Evolutionary conservation across 768 basidiomycete genomes (phyloP).

Genomic region (Plicaturopsis crispa): DNA sequence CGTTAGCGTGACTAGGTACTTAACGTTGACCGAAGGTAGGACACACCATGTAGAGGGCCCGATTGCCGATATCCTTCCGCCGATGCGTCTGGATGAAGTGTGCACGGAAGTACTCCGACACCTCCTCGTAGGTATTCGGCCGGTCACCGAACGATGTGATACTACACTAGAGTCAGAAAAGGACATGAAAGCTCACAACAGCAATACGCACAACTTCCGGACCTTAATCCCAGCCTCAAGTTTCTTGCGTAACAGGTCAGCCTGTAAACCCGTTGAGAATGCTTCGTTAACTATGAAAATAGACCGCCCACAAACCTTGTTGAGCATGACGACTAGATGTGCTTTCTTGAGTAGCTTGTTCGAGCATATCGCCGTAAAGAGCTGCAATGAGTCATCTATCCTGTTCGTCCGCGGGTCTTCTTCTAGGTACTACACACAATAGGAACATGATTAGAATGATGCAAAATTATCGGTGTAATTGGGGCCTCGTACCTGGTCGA

Average conservation of each 20-base stretch:
- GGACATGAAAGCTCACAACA: conserved; percentile 1
- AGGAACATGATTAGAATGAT: conserved; percentile 1
- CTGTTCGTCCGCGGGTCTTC: conserved; percentile 76
- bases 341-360: conserved; percentile 69
- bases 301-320: conserved; percentile 45
- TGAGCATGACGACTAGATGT: conserved; percentile 69
- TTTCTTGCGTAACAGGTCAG: conserved; percentile 67
- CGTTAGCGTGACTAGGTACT: conserved; percentile 2
- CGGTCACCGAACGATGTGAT: conserved; percentile 75
- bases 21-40: neutral
- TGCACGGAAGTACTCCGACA: conserved; percentile 75
- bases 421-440: conserved; percentile 57
- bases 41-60: conserved; percentile 61
- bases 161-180: conserved; percentile 24
- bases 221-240: conserved; percentile 60
- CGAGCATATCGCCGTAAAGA: conserved; percentile 69
- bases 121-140: conserved; percentile 62
- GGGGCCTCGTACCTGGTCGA: conserved; percentile 57
- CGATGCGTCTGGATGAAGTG: conserved; percentile 75
- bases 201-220: conserved; percentile 61
- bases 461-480: conserved; percentile 1
- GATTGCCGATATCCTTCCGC: conserved; percentile 49
- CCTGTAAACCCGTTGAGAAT: conserved; percentile 27
- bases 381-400: conserved; percentile 75
- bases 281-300: conserved; percentile 1